A percentile compares a stretch with the other conserved stretches of the same genome.
Evolutionary conservation across 2,329 filamentous ascomycete genomes (phyloP).

Genomic region (Scedosporium boydii): DNA sequence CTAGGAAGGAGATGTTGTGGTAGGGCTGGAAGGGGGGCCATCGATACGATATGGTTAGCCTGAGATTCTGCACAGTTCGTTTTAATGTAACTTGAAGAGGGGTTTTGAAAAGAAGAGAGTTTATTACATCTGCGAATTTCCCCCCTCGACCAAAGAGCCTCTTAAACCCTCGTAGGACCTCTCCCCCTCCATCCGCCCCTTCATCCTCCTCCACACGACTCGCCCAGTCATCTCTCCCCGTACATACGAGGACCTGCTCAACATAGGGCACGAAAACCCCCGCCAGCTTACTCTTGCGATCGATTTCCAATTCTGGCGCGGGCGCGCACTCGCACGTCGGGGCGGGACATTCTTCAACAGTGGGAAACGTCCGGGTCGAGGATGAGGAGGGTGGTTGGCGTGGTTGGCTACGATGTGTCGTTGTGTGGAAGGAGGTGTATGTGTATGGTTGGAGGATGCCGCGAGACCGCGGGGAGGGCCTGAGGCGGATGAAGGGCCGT

Average conservation of each 20-base stretch:
- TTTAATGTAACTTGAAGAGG: too few species aligned
- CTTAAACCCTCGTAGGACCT: constrained; percentile 64
- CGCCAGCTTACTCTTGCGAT: constrained; percentile 58
- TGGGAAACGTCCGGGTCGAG: constrained; percentile 17
- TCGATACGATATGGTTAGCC: background rate
- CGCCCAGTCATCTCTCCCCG: constrained; percentile 70
- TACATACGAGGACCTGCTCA: constrained; percentile 77
- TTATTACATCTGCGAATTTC: constrained; percentile 54
- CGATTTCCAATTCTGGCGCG: constrained; percentile 64
- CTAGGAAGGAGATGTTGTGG: constrained; percentile 69
- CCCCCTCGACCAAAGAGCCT: constrained; percentile 57
- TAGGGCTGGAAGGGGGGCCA: constrained; percentile 51
- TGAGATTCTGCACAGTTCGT: background rate
- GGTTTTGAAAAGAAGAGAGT: background rate
- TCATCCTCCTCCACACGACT: constrained; percentile 79
- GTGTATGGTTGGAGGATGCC: background rate
- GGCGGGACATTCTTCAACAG: constrained; percentile 54
- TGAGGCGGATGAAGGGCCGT: background rate
- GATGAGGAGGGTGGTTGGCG: background rate
- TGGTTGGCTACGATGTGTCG: background rate
- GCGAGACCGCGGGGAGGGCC: background rate
- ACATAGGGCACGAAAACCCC: constrained; percentile 70
- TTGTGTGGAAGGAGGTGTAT: background rate
- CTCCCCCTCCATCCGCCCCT: constrained; percentile 36
- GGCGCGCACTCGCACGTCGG: constrained; percentile 69